Base-by-base conservation (phyloP, 1,284 basidiomycete genomes). In the Somion occarium region DNA sequence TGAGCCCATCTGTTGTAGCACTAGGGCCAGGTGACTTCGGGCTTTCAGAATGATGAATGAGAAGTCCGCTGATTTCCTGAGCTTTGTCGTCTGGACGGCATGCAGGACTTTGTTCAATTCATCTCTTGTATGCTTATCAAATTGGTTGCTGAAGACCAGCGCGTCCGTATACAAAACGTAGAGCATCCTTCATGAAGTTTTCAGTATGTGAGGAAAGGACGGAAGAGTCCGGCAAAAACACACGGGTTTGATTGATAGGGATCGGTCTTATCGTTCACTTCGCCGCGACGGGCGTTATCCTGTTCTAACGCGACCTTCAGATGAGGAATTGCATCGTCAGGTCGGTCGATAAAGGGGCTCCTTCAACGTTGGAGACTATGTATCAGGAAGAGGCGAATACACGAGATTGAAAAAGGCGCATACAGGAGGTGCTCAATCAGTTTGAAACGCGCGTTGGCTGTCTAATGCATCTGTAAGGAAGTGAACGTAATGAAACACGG, bases 321-420 rank as follows among this genome's bases (percentile, higher is more conserved):
- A 25, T 51, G 43, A 12, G 49, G 48, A 12, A 54, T 22, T 13
- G 59, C 56, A 4, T 56, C 56, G 2, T 38, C 53, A 1, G 57
- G 55, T 22, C 55, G 46, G 27, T 60, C 46, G 15, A 59, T 47
- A 11, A 25, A 47, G 9, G 56, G 53, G 19, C 48, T 51, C n/a
- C 58, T 59, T 42, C 15, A 15, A 34, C n/a, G n/a, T n/a, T n/a
- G n/a, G n/a, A n/a, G n/a, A n/a, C n/a, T n/a, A n/a, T n/a, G n/a
- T n/a, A n/a, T n/a, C n/a, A n/a, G n/a, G n/a, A n/a, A n/a, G n/a
- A n/a, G n/a, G n/a, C n/a, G n/a, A n/a, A n/a, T n/a, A n/a, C n/a
- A n/a, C n/a, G n/a, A n/a, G n/a, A n/a, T n/a, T n/a, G n/a, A n/a
- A n/a, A n/a, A n/a, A n/a, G n/a, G n/a, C n/a, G n/a, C n/a, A n/a